These are phyloP conservation scores for Cucumis sativus DNA, from an alignment of 306 rosid genomes.

Conservation along the genomic window DNA sequence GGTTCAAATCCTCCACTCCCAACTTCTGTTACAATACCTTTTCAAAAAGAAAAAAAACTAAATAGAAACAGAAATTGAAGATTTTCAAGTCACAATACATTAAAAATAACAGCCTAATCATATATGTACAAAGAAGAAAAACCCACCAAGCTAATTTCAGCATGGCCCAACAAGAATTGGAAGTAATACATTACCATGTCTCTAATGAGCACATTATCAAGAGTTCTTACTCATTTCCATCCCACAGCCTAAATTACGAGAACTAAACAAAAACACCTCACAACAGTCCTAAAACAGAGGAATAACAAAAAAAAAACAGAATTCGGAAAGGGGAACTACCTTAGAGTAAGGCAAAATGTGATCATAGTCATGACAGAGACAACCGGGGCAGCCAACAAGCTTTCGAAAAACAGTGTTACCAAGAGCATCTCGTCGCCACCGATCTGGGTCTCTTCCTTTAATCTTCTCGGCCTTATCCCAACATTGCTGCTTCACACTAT, in stretches of 20 bases:
- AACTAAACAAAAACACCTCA: neutral
- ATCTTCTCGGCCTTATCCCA: slow-evolving; percentile 86
- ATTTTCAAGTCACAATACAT: neutral
- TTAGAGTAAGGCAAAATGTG: slow-evolving; percentile 82
- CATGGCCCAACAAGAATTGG: neutral
- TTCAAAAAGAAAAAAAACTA: too few species aligned
- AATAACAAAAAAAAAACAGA: neutral
- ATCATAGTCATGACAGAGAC: slow-evolving; percentile 85
- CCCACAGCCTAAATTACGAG: neutral
- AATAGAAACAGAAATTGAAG: neutral
- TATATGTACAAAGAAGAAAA: neutral
- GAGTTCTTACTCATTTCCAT: neutral
- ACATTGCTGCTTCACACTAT: slow-evolving; percentile 66
- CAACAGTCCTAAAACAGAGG: neutral
- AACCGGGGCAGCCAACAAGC: slow-evolving; percentile 87
- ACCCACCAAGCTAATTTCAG: neutral
- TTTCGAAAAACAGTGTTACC: slow-evolving; percentile 76
- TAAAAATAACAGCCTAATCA: neutral
- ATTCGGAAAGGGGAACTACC: slow-evolving; percentile 19
- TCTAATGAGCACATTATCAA: neutral
- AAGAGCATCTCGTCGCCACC: slow-evolving; percentile 82
- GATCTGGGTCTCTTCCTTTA: slow-evolving; percentile 78
- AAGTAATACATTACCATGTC: neutral
- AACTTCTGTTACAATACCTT: too few species aligned
- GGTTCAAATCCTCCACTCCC: too few species aligned